Base-by-base conservation (phyloP, 192 early-diverging fungal genomes). In the Piromyces finnis region DNA sequence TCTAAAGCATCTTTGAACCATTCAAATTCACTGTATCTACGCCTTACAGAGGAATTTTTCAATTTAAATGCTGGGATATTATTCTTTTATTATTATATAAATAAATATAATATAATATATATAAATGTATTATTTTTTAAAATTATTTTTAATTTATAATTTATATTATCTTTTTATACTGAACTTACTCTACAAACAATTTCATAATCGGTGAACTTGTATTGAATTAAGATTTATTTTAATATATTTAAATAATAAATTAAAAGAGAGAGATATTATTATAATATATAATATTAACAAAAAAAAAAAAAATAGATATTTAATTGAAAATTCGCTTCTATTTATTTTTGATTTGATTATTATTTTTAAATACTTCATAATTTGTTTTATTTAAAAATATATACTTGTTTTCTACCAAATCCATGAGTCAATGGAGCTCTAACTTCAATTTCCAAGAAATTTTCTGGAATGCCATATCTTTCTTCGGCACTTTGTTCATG, bases 11-110 rank as follows among this genome's bases (percentile, higher is more conserved):
- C 95, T 77, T 94, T 87, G 87, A 97, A 95, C 97, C 97, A 99
- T 87, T 98, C 97, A 86, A 99, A 99, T 81, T 99, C 97, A 84
- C 92, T 94, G 87, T 97, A 99, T 30, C 97, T 89, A 82, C 97
- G 88, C 29, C 96, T 91, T 37, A 98, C 96, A 32, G 86, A 83
- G 5, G 94, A 96, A 51, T 87, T 81, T 78, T 92, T 93, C 77
- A 94, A 80, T 84, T 98, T 98, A 91, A 97, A 99, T 11, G 93
- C 92, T 12, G 97, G 97, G 78, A 99, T 95, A 84, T 98, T 99
- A 32, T 96, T 98, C 92, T 94, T 77, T 77, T 39, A n/a, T 22
- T n/a, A 30, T 79, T 30, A n/a, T n/a, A n/a, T n/a, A n/a, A n/a
- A n/a, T n/a, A n/a, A n/a, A n/a, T n/a, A n/a, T n/a, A n/a, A n/a